Evolutionary conservation across 768 basidiomycete species (phyloP).

Genomic region (Xanthoconium stramineum): DNA sequence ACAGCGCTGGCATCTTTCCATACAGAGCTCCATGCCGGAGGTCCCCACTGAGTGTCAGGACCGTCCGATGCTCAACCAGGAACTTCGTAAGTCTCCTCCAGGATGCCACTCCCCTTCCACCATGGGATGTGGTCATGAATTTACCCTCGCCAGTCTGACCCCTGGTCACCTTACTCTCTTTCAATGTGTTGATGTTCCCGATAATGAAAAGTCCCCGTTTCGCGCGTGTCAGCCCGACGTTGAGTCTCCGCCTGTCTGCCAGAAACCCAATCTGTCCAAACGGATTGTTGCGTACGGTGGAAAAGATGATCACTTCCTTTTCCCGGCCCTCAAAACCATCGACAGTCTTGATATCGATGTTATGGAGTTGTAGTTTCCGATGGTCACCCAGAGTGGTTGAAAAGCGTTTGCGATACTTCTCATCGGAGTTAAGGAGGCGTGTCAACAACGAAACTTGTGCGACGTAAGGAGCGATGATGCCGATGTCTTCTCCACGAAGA

Average conservation of each 20-base stretch:
- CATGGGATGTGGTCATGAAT: constrained; percentile 14
- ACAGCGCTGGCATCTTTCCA: constrained; percentile 15
- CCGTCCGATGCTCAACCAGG: constrained; percentile 48
- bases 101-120: constrained; percentile 46
- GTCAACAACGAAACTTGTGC: constrained; percentile 79
- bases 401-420: constrained; percentile 53
- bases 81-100: constrained; percentile 64
- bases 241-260: constrained; percentile 79
- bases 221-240: constrained; percentile 89
- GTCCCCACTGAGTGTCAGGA: constrained; percentile 45
- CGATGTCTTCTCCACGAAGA: constrained; percentile 74
- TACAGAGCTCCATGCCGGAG: constrained; percentile 37
- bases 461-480: constrained; percentile 89
- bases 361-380: constrained; percentile 59
- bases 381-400: constrained; percentile 56
- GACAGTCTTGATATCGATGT: constrained; percentile 87
- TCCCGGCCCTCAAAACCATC: constrained; percentile 95
- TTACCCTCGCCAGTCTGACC: constrained; percentile 13
- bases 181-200: constrained; percentile 67
- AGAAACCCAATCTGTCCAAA: constrained; percentile 83
- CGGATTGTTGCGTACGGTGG: constrained; percentile 82
- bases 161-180: constrained; percentile 39
- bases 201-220: constrained; percentile 82
- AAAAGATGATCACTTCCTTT: constrained; percentile 90
- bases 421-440: constrained; percentile 60